Conservation (phyloP, 768 basidiomycete species). For the Pilatotrama ljubarskyi region DNA sequence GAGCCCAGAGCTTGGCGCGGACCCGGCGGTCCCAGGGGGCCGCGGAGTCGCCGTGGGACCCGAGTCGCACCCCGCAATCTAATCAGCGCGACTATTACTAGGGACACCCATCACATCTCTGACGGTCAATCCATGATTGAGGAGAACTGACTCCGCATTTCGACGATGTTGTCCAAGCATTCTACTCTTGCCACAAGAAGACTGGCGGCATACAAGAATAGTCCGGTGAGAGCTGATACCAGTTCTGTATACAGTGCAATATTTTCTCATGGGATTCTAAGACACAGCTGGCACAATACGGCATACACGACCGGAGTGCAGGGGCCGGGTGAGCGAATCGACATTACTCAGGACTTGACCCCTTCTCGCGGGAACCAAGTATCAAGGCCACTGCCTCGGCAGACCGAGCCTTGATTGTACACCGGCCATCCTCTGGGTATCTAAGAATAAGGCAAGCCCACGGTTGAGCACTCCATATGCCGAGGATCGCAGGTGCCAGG, state of each 20-base stretch:
- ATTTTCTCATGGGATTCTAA: no score
- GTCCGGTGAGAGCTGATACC: background rate
- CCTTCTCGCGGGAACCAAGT: no score
- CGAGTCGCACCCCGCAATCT: background rate
- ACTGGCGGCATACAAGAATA: background rate
- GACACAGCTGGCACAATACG: no score
- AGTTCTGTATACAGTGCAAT: background rate
- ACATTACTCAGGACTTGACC: no score
- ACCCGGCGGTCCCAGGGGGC: conserved; percentile 3
- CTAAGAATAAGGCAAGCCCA: background rate
- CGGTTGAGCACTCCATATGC: no score
- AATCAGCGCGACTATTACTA: background rate
- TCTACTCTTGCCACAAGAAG: background rate
- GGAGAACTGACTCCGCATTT: background rate
- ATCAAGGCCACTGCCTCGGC: background rate
- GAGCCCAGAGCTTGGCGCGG: background rate
- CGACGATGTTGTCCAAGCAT: background rate
- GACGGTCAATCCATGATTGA: conserved; percentile 7
- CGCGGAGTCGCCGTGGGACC: no score
- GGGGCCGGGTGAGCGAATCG: no score
- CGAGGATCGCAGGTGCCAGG: no score
- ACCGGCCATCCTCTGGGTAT: conserved; percentile 6
- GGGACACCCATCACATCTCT: conserved; percentile 3
- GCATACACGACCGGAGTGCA: no score
- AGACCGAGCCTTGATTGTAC: conserved; percentile 6